Evolutionary conservation across 192 early-diverging fungal genomes (phyloP), one percentile per base, ranked within the genome.

Genomic region (Kappamyces sp.): DNA sequence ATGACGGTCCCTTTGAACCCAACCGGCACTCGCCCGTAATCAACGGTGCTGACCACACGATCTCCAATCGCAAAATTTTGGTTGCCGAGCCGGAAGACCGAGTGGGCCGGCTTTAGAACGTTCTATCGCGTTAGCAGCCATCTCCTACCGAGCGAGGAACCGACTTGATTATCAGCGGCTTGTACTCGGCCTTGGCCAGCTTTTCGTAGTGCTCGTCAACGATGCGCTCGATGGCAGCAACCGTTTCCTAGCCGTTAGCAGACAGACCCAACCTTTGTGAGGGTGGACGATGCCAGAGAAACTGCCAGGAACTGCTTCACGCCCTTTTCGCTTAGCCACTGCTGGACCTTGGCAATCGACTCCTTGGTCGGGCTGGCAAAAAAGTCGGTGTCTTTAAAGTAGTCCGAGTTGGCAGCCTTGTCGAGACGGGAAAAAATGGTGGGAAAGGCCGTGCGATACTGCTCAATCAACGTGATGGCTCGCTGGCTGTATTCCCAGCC

Each of bases 31-130:
- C 74, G 77, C 49, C 80, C 90, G 38, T 68, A 78, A 63, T 81
- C 86, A 51, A 65, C 71, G 54, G 73, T 83, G 69, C 84, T 88
- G 3, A 88, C 69, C 0, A 97, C 84, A 8, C 96, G 88, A 62
- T 99, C 90, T 31, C 96, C 94, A 2, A 97, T 70, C 47, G 70
- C 73, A 65, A 96, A 92, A 31, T 61, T 67, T 66, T 99, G 96
- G 53, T 78, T 67, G 2, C 70, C 75, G 12, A 97, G 79, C 8
- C 86, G 65, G 22, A 81, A 79, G 32, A 72, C 72, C 2, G 90
- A 83, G 63, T 93, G 84, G n/a, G 72, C 68, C 2, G 93, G 91
- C 35, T 88, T 88, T 57, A 99, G 71, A 6, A 90, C 78, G 0
- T 83, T 77, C 60, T 84, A 67, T 5, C 77, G 66, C 49, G 70